Evolutionary conservation across 768 basidiomycete species (phyloP), one percentile per base, ranked within the genome.

Genomic region (Lactifluus volemus): DNA sequence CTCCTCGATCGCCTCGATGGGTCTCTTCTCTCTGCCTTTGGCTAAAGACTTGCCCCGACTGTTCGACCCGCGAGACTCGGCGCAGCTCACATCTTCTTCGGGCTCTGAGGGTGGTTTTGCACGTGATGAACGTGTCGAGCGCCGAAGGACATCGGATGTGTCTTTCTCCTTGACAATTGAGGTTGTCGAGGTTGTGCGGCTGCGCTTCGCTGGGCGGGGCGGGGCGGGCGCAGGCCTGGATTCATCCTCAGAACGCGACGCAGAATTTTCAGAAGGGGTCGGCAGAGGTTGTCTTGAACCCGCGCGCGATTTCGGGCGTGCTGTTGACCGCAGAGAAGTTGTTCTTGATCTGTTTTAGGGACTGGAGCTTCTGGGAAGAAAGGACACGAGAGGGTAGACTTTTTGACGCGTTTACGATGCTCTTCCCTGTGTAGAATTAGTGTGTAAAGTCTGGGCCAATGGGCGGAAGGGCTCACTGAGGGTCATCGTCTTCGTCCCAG

Each of bases 401-500:
- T 83, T 53, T 77, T 74, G 38, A 76, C 78, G 52, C 90, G 86
- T 61, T 79, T 80, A n/a, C 78, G 78, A 67, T 95, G 92, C 67
- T 92, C 87, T 68, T 86, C 79, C 63, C 89, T 91, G 67, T 62
- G 58, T 48, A 47, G 39, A 57, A 65, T 49, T 58, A 52, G 49
- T 48, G 61, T 45, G 21, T 21, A 53, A 41, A 52, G 32, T 41
- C 19, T 47, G 41, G 52, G 14, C 19, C 14, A 39, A 52, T 25
- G 64, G 36, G n/a, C 15, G 56, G n/a, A 30, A 9, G 38, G 59
- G 75, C 89, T 60, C 72, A 97, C 95, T 85, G 70, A 14, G 95
- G 95, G 72, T 95, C 85, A 70, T 98, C 95, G 14, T 82, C 83
- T 32, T 79, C 75, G 47, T 93, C 90, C 95, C 95, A 98, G 1